A percentile compares a stretch with the other conserved stretches of the same genome.
These are phyloP conservation scores for Gremmenia infestans DNA, from an alignment of 2,329 filamentous ascomycete species.

Conservation along the genomic window DNA sequence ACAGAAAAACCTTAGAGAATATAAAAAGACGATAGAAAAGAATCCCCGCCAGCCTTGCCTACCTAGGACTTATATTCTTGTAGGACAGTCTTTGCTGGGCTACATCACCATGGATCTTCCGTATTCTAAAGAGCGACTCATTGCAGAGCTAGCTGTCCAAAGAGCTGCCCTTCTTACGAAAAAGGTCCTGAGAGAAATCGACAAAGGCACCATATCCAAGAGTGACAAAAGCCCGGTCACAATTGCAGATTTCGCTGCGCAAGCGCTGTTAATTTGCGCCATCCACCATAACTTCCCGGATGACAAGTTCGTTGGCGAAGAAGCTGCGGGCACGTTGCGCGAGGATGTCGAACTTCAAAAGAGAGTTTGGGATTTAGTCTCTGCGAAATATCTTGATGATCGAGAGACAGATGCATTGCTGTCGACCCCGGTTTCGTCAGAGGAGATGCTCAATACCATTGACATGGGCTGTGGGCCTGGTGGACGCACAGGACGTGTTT, in stretches of 20 bases:
- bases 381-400: slow-evolving; percentile 33
- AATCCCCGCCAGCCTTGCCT: too few relatives aligned
- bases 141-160: slow-evolving; percentile 41
- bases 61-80: too few relatives aligned
- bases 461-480: slow-evolving; percentile 48
- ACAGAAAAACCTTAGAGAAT: too few relatives aligned
- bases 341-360: slow-evolving; percentile 42
- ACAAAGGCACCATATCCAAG: slow-evolving; percentile 50
- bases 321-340: slow-evolving; percentile 50
- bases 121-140: slow-evolving; percentile 1
- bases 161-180: slow-evolving; percentile 55
- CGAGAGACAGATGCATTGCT: slow-evolving; percentile 33
- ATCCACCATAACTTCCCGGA: slow-evolving; percentile 48
- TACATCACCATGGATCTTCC: neutral
- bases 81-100: too few relatives aligned
- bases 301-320: slow-evolving; percentile 58
- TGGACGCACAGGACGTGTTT: slow-evolving; percentile 41
- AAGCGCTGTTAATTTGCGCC: slow-evolving; percentile 55
- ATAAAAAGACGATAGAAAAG: too few relatives aligned
- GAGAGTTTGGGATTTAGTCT: slow-evolving; percentile 52
- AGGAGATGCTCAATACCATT: slow-evolving; percentile 58
- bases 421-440: slow-evolving; percentile 38
- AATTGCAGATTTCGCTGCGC: slow-evolving; percentile 58
- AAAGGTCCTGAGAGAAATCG: slow-evolving; percentile 42
- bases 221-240: slow-evolving; percentile 56